Conservation (phyloP, 1,284 basidiomycete genomes). For the Phaffia rhodozyma region DNA sequence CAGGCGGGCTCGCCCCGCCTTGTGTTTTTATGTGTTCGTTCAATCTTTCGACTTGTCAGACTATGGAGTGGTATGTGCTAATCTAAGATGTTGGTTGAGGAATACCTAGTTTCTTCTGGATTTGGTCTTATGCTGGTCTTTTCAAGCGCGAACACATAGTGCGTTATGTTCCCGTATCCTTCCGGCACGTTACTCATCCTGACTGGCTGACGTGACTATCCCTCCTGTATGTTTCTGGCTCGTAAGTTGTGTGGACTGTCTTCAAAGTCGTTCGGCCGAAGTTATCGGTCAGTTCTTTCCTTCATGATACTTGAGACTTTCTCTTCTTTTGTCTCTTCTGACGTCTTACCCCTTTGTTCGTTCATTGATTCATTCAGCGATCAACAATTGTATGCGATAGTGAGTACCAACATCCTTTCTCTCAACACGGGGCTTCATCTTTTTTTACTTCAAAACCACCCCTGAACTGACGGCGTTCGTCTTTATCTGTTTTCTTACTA, state of each 20-base stretch:
- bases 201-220: no score
- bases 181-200: no score
- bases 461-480: neutral
- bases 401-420: constrained; percentile 33
- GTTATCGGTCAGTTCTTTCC: constrained; percentile 14
- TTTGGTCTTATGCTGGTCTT: constrained; percentile 37
- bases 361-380: constrained; percentile 22
- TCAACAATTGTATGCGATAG: constrained; percentile 32
- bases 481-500: constrained; percentile 16
- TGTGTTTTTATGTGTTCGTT: constrained; percentile 14
- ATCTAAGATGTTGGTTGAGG: constrained; percentile 3
- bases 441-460: neutral
- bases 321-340: neutral
- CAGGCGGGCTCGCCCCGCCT: constrained; percentile 32
- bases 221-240: no score
- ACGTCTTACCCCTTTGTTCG: neutral
- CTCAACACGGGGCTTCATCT: neutral
- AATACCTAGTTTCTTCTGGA: constrained; percentile 37
- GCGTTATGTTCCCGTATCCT: constrained; percentile 33
- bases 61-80: no score
- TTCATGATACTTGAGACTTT: constrained; percentile 22
- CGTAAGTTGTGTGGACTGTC: constrained; percentile 1
- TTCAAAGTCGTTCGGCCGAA: constrained; percentile 13
- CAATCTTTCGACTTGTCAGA: neutral
- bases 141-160: constrained; percentile 45